Evolutionary conservation across 257 asterid species (phyloP), one percentile per base, ranked within the genome.

Genomic region (Ajuga chamaepitys): DNA sequence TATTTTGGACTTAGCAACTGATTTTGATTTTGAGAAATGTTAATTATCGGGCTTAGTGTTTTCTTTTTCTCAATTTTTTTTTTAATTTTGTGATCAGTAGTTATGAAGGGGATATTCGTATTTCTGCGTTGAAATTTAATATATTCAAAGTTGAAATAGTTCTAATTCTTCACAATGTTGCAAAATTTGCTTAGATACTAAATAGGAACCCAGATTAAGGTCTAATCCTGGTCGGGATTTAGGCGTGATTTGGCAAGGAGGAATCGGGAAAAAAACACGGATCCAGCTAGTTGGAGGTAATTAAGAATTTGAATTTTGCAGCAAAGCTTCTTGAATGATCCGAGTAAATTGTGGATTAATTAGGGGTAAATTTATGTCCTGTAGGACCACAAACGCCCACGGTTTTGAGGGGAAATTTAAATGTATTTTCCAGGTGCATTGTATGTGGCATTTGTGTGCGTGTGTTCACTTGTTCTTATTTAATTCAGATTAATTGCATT

Each of bases 391-490:
- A 28, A 2, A 11, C 11, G 22, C 54, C 17, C 58, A n/a, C 58
- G 26, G 40, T 68, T 48, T 56, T 64, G 45, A 13, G 59, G 34
- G n/a, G 26, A 64, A 20, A 12, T 20, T 3, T 18, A 64, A 20
- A 12, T 20, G 3, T 18, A 17, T 56, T 62, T 69, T 66, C 60
- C 68, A 71, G 77, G 68, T 71, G 68, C 77, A 76, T 66, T 76
- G 81, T 66, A 76, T 71, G 46, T 64, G 10, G 45, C 17, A 7
- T 24, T 1, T 3, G 9, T 35, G 18, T 14, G 52, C 44, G 55
- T 26, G 16, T 47, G 13, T 28, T 24, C 3, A 26, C 17, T 55
- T 3, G 38, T 17, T 14, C 4, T 51, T n/a, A 69, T 32, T 41
- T 70, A 70, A 51, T 64, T 50, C 30, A 6, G 22, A 11, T 45